Evolutionary conservation across 768 basidiomycete species (phyloP), one percentile per base, ranked within the genome.

Genomic region (Leccinum subgranulosum): DNA sequence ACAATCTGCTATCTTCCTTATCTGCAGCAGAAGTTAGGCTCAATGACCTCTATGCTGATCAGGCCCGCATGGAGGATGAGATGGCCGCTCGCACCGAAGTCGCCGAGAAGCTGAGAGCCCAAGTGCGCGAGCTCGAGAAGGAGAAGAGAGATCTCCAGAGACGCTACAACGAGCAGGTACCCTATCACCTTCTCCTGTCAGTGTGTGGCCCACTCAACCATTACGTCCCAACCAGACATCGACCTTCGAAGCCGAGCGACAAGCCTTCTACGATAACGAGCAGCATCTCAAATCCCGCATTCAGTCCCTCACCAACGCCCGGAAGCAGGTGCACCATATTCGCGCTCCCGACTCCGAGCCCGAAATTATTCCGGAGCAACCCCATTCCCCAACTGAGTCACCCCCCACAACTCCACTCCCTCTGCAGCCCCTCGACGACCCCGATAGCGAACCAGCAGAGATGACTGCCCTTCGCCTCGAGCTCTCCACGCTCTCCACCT

Each of bases 251-350:
- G 89, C 91, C 8, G 94, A 96, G 73, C 87, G 94, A 33, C 92
- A 94, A 70, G 82, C 92, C 15, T 90, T 94, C 72, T 93, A 93
- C 67, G 93, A 95, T 73, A 93, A 92, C 66, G 93, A 96, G 66
- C 90, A 94, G 69, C 92, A 94, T 72, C 85, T 94, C 62, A 94
- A 93, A 73, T 89, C 90, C 47, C 90, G 92, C 58, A 93, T 95
- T 52, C 87, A 90, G 67, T 89, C 88, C 8, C 82, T 94, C 39
- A 77, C 82, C 7, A 84, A 90, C 60, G 79, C 82, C 46, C 83
- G 85, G 58, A 88, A 81, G 68, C 81, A 83, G 52, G 70, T 74
- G 9, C 79, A 82, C 56, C 67, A 65, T 7, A 64, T 72, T 17
- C 64, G 74, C 43, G 61, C 75, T 33, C 62, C 68, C 36, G 70